These are phyloP conservation scores for Chytriomyces sp. DNA, from an alignment of 192 early-diverging fungal species.

Conservation along the genomic window DNA sequence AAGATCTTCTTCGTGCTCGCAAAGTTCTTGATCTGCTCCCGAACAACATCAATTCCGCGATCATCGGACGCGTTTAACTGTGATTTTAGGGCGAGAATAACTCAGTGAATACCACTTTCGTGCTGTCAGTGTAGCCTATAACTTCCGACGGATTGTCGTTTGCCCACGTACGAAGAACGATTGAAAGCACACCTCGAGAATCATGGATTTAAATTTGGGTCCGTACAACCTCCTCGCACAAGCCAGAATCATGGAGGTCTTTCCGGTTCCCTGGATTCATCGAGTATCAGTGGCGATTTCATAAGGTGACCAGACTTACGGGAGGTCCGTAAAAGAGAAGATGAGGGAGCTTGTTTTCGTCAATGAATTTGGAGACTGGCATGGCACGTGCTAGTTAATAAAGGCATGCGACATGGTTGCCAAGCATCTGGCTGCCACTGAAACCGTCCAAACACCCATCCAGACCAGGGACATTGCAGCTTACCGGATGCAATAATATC, in stretches of 20 bases:
- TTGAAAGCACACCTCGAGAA: conserved; percentile 89
- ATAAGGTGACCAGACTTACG: conserved; percentile 43
- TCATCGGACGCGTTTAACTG: conserved; percentile 97
- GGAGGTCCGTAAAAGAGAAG: conserved; percentile 98
- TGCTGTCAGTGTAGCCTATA: no score
- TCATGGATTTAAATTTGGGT: conserved; percentile 80
- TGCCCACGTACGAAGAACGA: no score
- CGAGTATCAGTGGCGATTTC: neutral
- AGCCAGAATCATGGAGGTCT: conserved; percentile 95
- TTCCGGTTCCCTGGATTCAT: conserved; percentile 8
- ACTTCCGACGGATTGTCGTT: no score
- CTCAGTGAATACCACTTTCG: no score
- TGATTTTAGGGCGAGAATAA: no score
- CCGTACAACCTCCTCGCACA: conserved; percentile 89
- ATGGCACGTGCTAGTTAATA: conserved; percentile 8
- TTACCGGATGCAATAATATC: conserved; percentile 89
- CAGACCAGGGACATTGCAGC: neutral
- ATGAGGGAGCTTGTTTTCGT: conserved; percentile 90
- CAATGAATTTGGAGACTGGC: conserved; percentile 83
- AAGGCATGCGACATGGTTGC: conserved; percentile 9
- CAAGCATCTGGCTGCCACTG: no score
- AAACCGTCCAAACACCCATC: neutral
- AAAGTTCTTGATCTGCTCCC: conserved; percentile 98
- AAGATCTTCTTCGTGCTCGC: conserved; percentile 94
- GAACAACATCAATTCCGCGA: conserved; percentile 96